Base-by-base conservation (phyloP, 768 basidiomycete species). In the Lentinula edodes region DNA sequence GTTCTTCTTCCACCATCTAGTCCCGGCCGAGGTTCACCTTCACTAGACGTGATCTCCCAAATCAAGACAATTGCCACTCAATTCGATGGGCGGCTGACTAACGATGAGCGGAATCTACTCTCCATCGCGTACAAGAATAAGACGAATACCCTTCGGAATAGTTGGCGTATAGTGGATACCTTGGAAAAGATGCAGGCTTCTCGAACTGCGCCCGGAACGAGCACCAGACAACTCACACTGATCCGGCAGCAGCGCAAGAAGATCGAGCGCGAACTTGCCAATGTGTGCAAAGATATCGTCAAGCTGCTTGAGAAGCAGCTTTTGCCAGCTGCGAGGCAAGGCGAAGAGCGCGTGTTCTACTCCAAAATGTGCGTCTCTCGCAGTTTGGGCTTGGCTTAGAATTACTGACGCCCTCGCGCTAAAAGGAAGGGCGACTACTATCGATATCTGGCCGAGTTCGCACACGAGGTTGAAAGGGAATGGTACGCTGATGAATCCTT, bases 61-160 rank as follows among this genome's bases (percentile, higher is more conserved):
- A 86, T 93, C 77, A 93, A 92, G 79, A 73, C 77, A 45, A 83
- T 93, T 64, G 83, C 88, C 71, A 81, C 83, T 59, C 78, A 83
- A 51, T 84, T 84, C 66, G 85, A 87, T 66, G 82, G 85, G 61
- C 84, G 81, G 61, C 82, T 93, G 64, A 86, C 87, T 53, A 81
- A 89, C 65, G 92, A 95, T 70, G 92, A 95, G 76, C 89, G 93
- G 67, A 94, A 91, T 73, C 80, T 95, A 39, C 83, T 94, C 61
- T 94, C 92, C 3, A 84, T 93, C 63, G 92, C 93, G 32, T 94
- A 92, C 80, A 95, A 95, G 82, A 93, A 93, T 73, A 78, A 90
- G 65, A 95, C 91, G 18, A 91, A 91, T 68, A 84, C 80, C 18
- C 84, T 92, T 62, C 87, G 93, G 60, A 88, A 86, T 53, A 91